phyloP scores from a whole-genome alignment of 1,139 yeast species.

The Geotrichum fermentans region DNA sequence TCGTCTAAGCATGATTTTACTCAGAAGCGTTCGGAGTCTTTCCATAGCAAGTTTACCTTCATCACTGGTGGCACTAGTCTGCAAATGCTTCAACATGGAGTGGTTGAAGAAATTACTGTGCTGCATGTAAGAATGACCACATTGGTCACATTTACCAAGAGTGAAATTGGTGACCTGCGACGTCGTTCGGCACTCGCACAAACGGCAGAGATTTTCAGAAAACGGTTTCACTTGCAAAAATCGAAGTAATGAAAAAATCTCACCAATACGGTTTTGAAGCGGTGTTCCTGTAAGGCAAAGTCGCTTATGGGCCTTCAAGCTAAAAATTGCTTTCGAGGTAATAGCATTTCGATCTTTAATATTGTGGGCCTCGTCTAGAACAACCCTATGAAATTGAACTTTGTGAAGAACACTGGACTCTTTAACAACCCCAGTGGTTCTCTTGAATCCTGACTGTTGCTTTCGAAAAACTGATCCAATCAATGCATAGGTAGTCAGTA shows the following conservation, averaged over 20 bases:
- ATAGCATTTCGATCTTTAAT: conserved; percentile 91
- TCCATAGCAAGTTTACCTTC: conserved; percentile 75
- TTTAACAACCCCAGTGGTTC: conserved; percentile 64
- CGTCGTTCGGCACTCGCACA: conserved; percentile 74
- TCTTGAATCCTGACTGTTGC: conserved; percentile 73
- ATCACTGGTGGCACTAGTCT: conserved; percentile 72
- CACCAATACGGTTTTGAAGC: conserved; percentile 91
- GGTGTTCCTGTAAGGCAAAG: conserved; percentile 97
- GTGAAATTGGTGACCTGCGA: conserved; percentile 90
- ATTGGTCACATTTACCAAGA: conserved; percentile 66
- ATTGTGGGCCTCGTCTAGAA: conserved; percentile 94
- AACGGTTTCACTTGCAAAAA: conserved; percentile 82
- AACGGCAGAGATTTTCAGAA: conserved; percentile 83
- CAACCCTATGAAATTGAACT: conserved; percentile 78
- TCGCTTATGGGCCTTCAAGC: conserved; percentile 61
- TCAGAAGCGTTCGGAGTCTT: conserved; percentile 65
- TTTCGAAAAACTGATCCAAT: conserved; percentile 82
- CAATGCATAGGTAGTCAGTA: conserved; percentile 87
- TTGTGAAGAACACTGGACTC: conserved; percentile 73
- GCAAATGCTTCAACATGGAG: conserved; percentile 88
- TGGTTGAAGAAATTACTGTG: conserved; percentile 95
- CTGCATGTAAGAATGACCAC: conserved; percentile 90
- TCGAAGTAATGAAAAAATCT: conserved; percentile 83
- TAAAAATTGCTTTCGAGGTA: conserved; percentile 87
- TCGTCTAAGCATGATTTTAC: conserved; percentile 83